Evolutionary conservation across 2,329 filamentous ascomycete genomes (phyloP), one percentile per base, ranked within the genome.

Genomic region (Ophiostoma triangulosporum): DNA sequence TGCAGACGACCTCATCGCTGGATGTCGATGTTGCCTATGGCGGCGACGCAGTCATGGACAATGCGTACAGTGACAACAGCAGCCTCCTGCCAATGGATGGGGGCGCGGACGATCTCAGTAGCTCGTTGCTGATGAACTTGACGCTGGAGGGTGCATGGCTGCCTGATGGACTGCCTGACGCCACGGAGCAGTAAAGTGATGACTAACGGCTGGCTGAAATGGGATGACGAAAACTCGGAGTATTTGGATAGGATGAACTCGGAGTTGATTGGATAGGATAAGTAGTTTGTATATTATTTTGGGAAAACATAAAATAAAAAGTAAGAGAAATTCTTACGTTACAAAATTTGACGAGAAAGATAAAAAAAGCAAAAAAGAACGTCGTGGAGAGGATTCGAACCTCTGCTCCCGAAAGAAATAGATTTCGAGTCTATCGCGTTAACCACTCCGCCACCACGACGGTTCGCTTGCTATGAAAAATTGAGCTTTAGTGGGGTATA

Each of bases 381-480:
- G 40, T 45, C 40, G 40, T 45, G 40, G 24, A 45, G 24, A 45
- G 40, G 40, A 45, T 45, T 45, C 40, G 40, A 45, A 45, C 40
- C 40, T 45, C 24, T 45, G 40, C 40, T 45, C 40, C 40, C 40
- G 40, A 45, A 45, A 45, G 40, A 45, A 45, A 45, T 45, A 45
- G 40, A 45, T 45, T 45, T 45, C 40, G 40, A 45, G 40, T 43
- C 38, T 43, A 43, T 43, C 38, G 38, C 38, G 38, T 43, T 43
- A 43, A 43, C 38, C 38, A 43, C 40, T 45, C 40, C 40, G 40
- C 40, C 40, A 45, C 40, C 40, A 45, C 40, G 40, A 45, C 40
- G 15, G 24, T 15, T 45, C 24, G 24, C 14, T 29, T 45, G 6
- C 15, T 17, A 2, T 3, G 1, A 0, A n/a, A 12, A 12, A 4